These are phyloP conservation scores for Pseudogymnoascus destructans DNA, from an alignment of 2,329 filamentous ascomycete species.

Conservation along the genomic window DNA sequence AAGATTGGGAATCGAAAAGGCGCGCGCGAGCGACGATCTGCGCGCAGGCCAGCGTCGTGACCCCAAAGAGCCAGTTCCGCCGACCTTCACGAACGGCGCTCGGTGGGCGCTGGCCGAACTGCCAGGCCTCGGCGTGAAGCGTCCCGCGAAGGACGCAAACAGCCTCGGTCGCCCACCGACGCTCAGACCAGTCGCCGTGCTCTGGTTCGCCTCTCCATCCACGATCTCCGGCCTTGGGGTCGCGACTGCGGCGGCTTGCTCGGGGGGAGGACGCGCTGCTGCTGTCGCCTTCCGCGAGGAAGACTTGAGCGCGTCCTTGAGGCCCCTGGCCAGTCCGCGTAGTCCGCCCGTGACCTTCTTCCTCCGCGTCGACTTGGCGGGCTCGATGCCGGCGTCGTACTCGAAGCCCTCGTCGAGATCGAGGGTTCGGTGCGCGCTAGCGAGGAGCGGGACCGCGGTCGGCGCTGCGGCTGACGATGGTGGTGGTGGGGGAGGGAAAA, in stretches of 20 bases:
- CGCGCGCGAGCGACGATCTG: neutral
- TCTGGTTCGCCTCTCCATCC: neutral
- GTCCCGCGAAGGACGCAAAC: neutral
- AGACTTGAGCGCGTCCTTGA: neutral
- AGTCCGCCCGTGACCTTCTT: neutral
- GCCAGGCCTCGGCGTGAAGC: neutral
- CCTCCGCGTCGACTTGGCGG: neutral
- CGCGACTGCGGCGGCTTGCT: neutral
- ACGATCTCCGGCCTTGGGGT: neutral
- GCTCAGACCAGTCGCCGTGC: neutral
- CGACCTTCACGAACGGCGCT: neutral
- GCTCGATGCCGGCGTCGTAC: neutral
- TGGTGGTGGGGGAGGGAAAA: neutral
- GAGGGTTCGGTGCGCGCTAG: neutral
- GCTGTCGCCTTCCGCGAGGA: neutral
- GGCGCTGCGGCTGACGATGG: neutral
- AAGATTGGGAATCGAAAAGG: neutral
- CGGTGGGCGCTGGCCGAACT: neutral
- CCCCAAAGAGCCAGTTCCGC: neutral
- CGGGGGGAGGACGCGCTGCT: neutral
- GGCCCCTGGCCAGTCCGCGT: neutral
- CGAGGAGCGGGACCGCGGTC: neutral
- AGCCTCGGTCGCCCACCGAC: neutral
- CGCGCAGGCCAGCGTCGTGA: neutral
- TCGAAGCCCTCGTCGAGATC: constrained; percentile 3